Evolutionary conservation across 495 filamentous ascomycete genomes (phyloP), one percentile per base, ranked within the genome.

Genomic region (Lophiostoma macrostomum): DNA sequence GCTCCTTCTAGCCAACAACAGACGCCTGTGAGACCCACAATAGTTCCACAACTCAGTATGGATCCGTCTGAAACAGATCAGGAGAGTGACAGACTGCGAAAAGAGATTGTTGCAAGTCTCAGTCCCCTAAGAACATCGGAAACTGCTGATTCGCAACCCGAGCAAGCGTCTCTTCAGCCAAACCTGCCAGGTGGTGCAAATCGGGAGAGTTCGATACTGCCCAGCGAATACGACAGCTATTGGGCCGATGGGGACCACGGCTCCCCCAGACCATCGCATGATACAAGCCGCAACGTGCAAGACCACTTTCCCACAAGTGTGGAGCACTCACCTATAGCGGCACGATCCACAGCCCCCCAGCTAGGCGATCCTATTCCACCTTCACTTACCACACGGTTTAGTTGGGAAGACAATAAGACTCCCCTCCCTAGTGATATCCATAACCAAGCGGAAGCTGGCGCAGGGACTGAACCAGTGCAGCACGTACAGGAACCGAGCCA

Each of bases 61-160:
- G 76, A 81, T 4, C 69, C 73, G 14, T 77, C 74, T 1, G 68
- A 75, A 11, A 74, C 84, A 40, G 77, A 88, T 45, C 77, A 82
- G 28, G 87, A 94, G 58, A 91, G 78, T 58, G 90, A 95, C 52
- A 77, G 81, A 43, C 68, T 94, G 41, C 73, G 84, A 24, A 84
- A 89, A 56, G 90, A 95, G 58, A 94, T 94, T 28, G 86, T 90
- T 22, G 80, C 79, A 29, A 86, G 81, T n/a, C 68, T 93, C 11
- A 89, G 78, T 58, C 77, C 81, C 2, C 29, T 45, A 25, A 34
- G 51, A 19, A 25, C 42, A 28, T 36, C 47, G 0, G 38, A 29
- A 12, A 25, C 13, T 16, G 11, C 37, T 4, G 35, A 45, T 5
- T 16, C 23, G 8, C 35, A 39, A 12, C 11, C 39, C 8, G n/a